phyloP scores from a whole-genome alignment of 1,284 basidiomycete species.

The Retiboletus flavoniger region DNA sequence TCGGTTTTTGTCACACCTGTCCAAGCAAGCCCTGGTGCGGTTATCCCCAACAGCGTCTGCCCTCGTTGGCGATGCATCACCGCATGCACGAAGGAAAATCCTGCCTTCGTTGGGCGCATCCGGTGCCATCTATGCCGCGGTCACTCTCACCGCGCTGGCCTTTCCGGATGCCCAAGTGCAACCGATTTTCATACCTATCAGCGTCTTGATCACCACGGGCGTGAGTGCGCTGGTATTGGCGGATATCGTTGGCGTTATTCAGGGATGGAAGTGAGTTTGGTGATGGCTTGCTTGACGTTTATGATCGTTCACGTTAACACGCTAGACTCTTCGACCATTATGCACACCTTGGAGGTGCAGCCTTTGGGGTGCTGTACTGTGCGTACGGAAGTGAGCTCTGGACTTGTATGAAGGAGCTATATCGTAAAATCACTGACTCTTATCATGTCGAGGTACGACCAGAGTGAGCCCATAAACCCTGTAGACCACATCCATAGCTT shows the following conservation, averaged over 20 bases:
- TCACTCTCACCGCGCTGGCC: constrained; percentile 76
- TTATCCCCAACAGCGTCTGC: constrained; percentile 50
- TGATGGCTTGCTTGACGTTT: neutral
- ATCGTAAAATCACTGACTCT: constrained; percentile 16
- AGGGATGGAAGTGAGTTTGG: constrained; percentile 76
- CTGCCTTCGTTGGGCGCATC: constrained; percentile 78
- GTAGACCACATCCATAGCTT: neutral
- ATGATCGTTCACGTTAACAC: neutral
- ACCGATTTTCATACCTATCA: constrained; percentile 78
- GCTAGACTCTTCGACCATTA: constrained; percentile 67
- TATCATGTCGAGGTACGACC: constrained; percentile 3
- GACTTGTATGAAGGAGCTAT: constrained; percentile 38
- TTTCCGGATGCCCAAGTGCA: constrained; percentile 78
- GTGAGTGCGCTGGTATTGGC: constrained; percentile 69
- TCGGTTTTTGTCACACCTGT: constrained; percentile 49
- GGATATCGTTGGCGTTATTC: constrained; percentile 74
- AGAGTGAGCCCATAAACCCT: neutral
- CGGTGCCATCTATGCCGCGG: constrained; percentile 80
- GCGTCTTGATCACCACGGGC: constrained; percentile 76
- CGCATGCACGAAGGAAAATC: constrained; percentile 46
- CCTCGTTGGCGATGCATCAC: constrained; percentile 35
- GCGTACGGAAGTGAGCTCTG: constrained; percentile 58
- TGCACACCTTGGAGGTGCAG: constrained; percentile 79
- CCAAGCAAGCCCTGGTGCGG: constrained; percentile 28
- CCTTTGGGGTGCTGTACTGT: constrained; percentile 70